Evolutionary conservation across 2,329 filamentous ascomycete species (phyloP).

Genomic region (Aspergillus pseudoviridinutans): DNA sequence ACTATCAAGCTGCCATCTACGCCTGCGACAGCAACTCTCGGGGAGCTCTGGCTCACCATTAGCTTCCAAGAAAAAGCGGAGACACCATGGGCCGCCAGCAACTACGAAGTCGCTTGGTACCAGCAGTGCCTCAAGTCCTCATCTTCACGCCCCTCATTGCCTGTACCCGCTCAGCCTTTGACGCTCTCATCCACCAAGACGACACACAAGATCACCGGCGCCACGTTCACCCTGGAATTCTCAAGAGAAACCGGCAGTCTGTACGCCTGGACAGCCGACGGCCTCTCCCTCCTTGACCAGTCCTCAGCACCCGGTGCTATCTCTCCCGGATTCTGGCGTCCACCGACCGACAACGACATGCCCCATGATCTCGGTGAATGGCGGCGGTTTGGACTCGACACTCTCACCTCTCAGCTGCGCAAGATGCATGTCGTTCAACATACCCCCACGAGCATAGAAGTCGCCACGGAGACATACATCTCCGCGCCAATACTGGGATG

Average conservation of each 20-base stretch:
- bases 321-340: slow-evolving; percentile 26
- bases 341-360: slow-evolving; percentile 30
- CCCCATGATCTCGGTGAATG: slow-evolving; percentile 23
- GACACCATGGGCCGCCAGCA: slow-evolving; percentile 58
- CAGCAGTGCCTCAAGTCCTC: slow-evolving; percentile 5
- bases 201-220: slow-evolving; percentile 1
- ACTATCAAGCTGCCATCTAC: background rate
- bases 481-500: slow-evolving; percentile 21
- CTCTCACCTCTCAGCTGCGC: slow-evolving; percentile 4
- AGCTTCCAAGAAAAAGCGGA: slow-evolving; percentile 25
- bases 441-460: slow-evolving; percentile 1
- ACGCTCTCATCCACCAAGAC: background rate
- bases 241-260: slow-evolving; percentile 2
- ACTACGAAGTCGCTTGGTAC: slow-evolving; percentile 10
- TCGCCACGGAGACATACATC: slow-evolving; percentile 14
- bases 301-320: background rate
- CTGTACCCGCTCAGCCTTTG: background rate
- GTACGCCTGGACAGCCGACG: background rate
- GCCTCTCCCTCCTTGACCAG: background rate
- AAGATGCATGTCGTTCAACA: slow-evolving; percentile 5
- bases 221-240: slow-evolving; percentile 6
- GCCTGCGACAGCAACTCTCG: slow-evolving; percentile 8
- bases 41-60: slow-evolving; percentile 29
- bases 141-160: background rate
- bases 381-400: slow-evolving; percentile 20